Conservation (phyloP, 257 asterid genomes). For the Euphrasia confusa region DNA sequence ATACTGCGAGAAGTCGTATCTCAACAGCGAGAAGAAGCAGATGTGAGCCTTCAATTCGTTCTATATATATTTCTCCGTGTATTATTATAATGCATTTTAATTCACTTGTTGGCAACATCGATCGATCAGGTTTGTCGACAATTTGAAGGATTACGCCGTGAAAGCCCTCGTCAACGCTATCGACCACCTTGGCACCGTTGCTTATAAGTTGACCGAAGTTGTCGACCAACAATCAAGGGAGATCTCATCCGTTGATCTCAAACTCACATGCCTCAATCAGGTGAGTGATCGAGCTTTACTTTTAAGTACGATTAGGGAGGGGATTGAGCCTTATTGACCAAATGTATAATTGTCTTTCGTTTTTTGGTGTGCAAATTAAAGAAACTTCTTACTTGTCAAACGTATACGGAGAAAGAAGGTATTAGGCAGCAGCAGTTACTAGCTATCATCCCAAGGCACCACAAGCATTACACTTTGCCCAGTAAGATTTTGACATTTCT, state of each 20-base stretch:
- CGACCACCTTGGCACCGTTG: constrained; percentile 93
- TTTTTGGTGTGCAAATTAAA: constrained; percentile 17
- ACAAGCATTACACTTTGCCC: constrained; percentile 89
- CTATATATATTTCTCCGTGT: not conserved
- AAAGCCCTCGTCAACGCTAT: constrained; percentile 92
- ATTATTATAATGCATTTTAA: not conserved
- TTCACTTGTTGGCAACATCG: constrained; percentile 17
- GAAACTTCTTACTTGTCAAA: constrained; percentile 87
- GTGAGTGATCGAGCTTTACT: constrained; percentile 26
- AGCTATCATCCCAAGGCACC: constrained; percentile 92
- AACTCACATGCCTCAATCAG: constrained; percentile 66
- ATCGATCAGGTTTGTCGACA: constrained; percentile 65
- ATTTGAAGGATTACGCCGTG: constrained; percentile 86
- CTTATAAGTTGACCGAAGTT: constrained; percentile 78
- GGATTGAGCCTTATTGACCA: too few species aligned
- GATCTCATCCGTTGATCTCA: constrained; percentile 64
- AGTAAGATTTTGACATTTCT: constrained; percentile 39
- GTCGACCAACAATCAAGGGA: constrained; percentile 74
- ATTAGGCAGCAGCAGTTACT: constrained; percentile 87
- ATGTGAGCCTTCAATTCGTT: constrained; percentile 43
- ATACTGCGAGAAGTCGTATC: constrained; percentile 86
- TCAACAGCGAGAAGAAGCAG: constrained; percentile 83
- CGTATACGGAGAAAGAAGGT: constrained; percentile 75
- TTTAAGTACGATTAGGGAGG: too few species aligned
- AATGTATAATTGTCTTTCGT: too few species aligned